Evolutionary conservation across 805 yeast genomes (phyloP), one percentile per base, ranked within the genome.

Genomic region (Lachancea nothofagi): DNA sequence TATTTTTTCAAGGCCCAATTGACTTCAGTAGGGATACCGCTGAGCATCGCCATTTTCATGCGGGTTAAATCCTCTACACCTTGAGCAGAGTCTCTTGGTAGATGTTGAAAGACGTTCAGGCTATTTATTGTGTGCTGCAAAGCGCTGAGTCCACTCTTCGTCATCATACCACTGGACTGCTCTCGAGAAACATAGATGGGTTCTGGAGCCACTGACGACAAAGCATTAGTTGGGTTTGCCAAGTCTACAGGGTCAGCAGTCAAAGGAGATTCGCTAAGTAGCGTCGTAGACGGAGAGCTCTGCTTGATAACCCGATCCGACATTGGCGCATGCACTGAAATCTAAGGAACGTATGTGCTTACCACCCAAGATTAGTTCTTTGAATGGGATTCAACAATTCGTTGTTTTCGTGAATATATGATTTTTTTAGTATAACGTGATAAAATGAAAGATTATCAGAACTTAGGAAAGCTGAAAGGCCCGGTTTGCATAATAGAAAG

Each of bases 1-100:
- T 58, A 58, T 43, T 59, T 74, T 33, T 73, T 69, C 41, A 85
- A 61, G 3, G 90, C 81, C 79, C 88, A 83, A 50, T 75, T 77
- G 18, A 81, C 70, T 55, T 87, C 96, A 23, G 72, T 70, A 13
- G 69, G 74, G 18, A 86, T 62, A 1, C 79, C 82, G 14, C 82
- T 74, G 44, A 71, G 69, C 44, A 87, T 70, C 3, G 93, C 78
- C 78, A 87, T 72, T 47, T 72, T 71, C 52, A 87, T 76, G 45
- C 96, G 71, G 9, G 73, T 71, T 46, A 80, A 61, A 39, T 77
- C 77, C 33, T 78, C 77, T 4, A 77, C 72, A 12, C 95, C 95
- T 45, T 70, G 69, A 40, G 66, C 64, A 3, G 62, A 50, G 29
- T 57, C 61, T 23, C 47, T 47, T 18, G 65, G 65, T 40, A 60